Evolutionary conservation across 2,329 filamentous ascomycete species (phyloP), one percentile per base, ranked within the genome.

Genomic region (Basipetospora sp.): DNA sequence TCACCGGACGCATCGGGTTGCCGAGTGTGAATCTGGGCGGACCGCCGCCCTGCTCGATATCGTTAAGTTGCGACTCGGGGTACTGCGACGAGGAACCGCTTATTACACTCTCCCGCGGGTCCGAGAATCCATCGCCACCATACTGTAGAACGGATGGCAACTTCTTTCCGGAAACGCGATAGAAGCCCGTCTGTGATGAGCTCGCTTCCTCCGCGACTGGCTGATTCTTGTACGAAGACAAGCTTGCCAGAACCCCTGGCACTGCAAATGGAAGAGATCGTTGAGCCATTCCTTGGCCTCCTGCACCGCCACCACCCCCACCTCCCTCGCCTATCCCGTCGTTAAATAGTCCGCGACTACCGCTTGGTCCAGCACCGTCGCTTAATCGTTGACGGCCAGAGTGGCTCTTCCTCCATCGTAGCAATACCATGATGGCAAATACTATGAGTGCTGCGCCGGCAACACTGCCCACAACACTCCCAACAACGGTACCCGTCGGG

Each of bases 81-180:
- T 44, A 41, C 16, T 39, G 34, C 15, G 41, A 43, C 18, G 42
- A 42, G 11, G 32, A 18, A 8, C 38, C 37, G 46, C 67, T 74
- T 47, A 65, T 54, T 34, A 60, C 52, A 45, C 55, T 62, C 36
- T 54, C 52, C 4, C 56, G 53, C 8, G 59, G 64, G 41, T 72
- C 71, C 15, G 64, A 64, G 53, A 74, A 79, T 2, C 75, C 75
- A 49, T 79, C 74, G 5, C 74, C 75, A 11, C 75, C 74, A 33
- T 62, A 63, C 41, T 72, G 63, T 27, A 80, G 55, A 8, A 79
- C 74, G 2, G 76, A 74, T 3, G 71, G 69, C 40, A 80, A 52
- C 48, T 79, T 80, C 48, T 67, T 67, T 43, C 76, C 76, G 5
- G 75, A 76, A 2, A 80, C 68, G 20, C 74, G 69, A 43, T 77